Base-by-base conservation (phyloP, 2,329 filamentous ascomycete genomes). In the Exserohilum turcica region DNA sequence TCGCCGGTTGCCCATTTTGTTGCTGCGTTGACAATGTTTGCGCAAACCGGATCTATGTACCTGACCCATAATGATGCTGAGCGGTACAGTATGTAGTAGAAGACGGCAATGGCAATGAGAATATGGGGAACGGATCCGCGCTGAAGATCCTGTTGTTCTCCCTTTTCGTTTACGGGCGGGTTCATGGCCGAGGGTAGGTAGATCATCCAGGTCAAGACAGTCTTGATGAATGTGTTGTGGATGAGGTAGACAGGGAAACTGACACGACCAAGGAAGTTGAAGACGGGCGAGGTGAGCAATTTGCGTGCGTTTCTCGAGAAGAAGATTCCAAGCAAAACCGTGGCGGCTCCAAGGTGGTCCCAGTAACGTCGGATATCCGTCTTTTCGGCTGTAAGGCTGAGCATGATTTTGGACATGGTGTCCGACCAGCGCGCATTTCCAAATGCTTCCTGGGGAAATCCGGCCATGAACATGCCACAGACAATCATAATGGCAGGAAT, bases 181-280 rank as follows among this genome's bases (percentile, higher is more conserved):
- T 74, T 72, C 71, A 74, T 72, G 18, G 70, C 71, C 4, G 68
- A 73, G 0, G 71, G 71, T 3, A 74, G 65, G 50, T 74, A 87
- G 10, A 86, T 73, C 76, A 87, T 79, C 82, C 84, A 87, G 21
- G 82, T 81, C 12, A 87, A 75, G 6, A 86, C 69, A 19, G 80
- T 82, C 51, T 85, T 81, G 60, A 87, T 79, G 27, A 87, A 76
- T 0, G 82, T 80, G 36, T 85, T 85, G 70, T 88, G 85, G 16
- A 87, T 73, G 6, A 88, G 78, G 63, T 87, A 87, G 12, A 88
- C 82, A 1, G 85, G 84, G 63, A 87, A 87, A 38, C 82, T 85
- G 72, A 86, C 81, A 63, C 82, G 83, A 38, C 85, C 85, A 10
- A 87, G 79, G 80, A 84, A 87, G 38, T 85, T 77, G 37, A 87